A percentile compares a stretch with the other conserved stretches of the same genome.
Conservation (phyloP, 176 grass and related monocot species). For the Ensete glaucum region DNA sequence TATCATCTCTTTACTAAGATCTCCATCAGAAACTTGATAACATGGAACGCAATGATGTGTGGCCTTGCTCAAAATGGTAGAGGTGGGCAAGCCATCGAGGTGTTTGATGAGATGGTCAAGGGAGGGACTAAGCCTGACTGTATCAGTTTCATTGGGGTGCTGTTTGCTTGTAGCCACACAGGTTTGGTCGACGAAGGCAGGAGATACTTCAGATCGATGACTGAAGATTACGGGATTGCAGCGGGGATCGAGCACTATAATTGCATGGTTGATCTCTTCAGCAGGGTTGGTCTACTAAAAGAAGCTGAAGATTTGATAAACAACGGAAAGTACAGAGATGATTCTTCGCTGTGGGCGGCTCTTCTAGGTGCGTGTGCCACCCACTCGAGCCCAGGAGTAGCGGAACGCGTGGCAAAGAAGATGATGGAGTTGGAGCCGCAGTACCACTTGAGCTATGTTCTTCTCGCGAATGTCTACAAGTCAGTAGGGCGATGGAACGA, state of each 20-base stretch:
- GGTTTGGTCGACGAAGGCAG: constrained; percentile 66
- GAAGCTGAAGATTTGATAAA: constrained; percentile 84
- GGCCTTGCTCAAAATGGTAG: constrained; percentile 78
- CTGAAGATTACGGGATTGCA: constrained; percentile 33
- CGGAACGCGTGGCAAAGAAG: constrained; percentile 62
- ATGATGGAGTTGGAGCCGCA: constrained; percentile 66
- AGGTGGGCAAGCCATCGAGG: constrained; percentile 32
- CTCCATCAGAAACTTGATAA: constrained; percentile 43
- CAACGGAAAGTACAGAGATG: constrained; percentile 34
- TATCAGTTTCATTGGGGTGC: constrained; percentile 62
- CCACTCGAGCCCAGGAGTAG: constrained; percentile 49
- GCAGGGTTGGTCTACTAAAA: constrained; percentile 60
- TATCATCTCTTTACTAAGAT: constrained; percentile 45
- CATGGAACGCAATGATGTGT: constrained; percentile 92
- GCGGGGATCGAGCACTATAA: constrained; percentile 74
- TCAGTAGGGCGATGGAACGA: constrained; percentile 60
- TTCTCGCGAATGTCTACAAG: constrained; percentile 85
- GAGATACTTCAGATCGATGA: constrained; percentile 58
- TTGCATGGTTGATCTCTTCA: constrained; percentile 89
- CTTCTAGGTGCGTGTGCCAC: constrained; percentile 57
- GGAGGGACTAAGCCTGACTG: constrained; percentile 50
- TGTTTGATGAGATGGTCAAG: constrained; percentile 52
- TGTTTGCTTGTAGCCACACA: constrained; percentile 71
- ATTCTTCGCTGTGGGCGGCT: constrained; percentile 60
- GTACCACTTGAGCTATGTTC: constrained; percentile 76